A percentile compares a stretch with the other conserved stretches of the same genome.
Conservation (phyloP, 1,284 basidiomycete species). For the Serendipita sp. region DNA sequence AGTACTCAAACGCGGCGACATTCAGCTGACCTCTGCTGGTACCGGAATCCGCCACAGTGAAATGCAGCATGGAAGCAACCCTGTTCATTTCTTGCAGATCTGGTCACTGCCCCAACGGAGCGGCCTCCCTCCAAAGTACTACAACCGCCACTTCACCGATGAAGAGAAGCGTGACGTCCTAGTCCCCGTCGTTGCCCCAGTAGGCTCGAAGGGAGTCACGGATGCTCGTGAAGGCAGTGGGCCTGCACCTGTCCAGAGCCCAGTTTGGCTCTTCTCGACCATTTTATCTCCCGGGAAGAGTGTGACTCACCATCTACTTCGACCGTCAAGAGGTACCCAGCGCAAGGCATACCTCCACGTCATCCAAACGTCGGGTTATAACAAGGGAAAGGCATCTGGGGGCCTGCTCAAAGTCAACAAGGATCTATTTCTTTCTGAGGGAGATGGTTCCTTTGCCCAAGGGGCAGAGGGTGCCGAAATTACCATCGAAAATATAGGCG, state of each 20-base stretch:
- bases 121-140: slow-evolving; percentile 60
- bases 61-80: slow-evolving; percentile 39
- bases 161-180: slow-evolving; percentile 65
- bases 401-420: slow-evolving; percentile 31
- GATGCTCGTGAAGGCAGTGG: slow-evolving; percentile 50
- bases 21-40: slow-evolving; percentile 85
- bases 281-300: slow-evolving; percentile 42
- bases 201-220: slow-evolving; percentile 37
- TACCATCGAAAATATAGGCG: slow-evolving; percentile 44
- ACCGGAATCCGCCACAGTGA: slow-evolving; percentile 80
- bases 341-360: slow-evolving; percentile 55
- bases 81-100: slow-evolving; percentile 75
- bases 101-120: slow-evolving; percentile 57
- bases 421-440: slow-evolving; percentile 19
- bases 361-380: slow-evolving; percentile 65
- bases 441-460: slow-evolving; percentile 48
- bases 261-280: slow-evolving; percentile 49
- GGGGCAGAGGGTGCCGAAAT: slow-evolving; percentile 32
- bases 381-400: slow-evolving; percentile 35
- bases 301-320: slow-evolving; percentile 28
- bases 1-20: slow-evolving; percentile 70
- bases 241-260: slow-evolving; percentile 53
- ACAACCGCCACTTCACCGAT: slow-evolving; percentile 52
- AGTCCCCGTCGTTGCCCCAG: slow-evolving; percentile 57
- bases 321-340: not conserved